These are phyloP conservation scores for Tulasnella sp. DNA, from an alignment of 768 basidiomycete species.

Conservation along the genomic window DNA sequence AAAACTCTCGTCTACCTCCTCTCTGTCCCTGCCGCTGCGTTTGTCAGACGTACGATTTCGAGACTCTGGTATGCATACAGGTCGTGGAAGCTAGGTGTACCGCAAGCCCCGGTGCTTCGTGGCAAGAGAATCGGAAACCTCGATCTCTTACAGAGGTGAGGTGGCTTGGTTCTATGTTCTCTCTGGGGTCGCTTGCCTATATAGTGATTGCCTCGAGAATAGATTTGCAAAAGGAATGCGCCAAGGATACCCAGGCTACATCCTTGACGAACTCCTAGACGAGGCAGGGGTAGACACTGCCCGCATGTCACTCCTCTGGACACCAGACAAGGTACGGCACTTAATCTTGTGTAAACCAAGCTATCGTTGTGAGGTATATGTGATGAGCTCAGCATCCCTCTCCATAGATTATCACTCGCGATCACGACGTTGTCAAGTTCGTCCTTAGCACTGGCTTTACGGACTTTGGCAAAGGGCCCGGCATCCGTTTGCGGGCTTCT, in stretches of 20 bases:
- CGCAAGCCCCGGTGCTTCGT: neutral
- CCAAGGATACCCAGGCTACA: neutral
- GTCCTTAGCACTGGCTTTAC: constrained; percentile 18
- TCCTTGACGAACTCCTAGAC: constrained; percentile 11
- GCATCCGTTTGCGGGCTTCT: constrained; percentile 21
- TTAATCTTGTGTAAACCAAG: too few species aligned
- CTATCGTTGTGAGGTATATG: too few species aligned
- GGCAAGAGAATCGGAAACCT: constrained; percentile 7
- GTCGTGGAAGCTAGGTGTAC: constrained; percentile 6
- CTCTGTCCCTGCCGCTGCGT: constrained; percentile 1
- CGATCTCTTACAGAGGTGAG: constrained; percentile 5
- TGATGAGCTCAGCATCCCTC: neutral
- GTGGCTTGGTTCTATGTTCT: too few species aligned
- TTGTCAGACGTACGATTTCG: neutral
- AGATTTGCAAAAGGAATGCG: neutral
- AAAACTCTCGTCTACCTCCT: neutral
- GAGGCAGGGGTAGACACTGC: constrained; percentile 8
- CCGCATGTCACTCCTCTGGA: constrained; percentile 1
- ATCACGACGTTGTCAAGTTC: constrained; percentile 13
- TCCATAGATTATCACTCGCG: constrained; percentile 12
- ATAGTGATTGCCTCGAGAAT: neutral
- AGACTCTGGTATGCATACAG: constrained; percentile 7
- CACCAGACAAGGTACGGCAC: neutral
- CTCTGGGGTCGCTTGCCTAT: neutral
- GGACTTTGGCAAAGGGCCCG: constrained; percentile 16